Percentiles rank a stretch among this genome's conserved stretches.
phyloP scores from a whole-genome alignment of 2,329 filamentous ascomycete species.

The Alternaria sp. region DNA sequence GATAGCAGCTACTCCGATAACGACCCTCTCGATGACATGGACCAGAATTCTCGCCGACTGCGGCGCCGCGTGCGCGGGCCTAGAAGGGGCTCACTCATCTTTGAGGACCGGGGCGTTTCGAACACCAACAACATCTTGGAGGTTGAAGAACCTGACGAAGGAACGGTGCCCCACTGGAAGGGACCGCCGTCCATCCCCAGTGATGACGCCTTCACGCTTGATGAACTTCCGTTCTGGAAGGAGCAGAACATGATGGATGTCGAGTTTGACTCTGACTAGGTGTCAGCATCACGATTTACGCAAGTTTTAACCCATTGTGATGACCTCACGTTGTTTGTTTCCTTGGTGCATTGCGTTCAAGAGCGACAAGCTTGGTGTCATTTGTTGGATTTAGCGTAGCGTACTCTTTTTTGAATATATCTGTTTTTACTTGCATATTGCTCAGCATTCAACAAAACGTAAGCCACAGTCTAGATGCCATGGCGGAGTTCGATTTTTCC shows the following conservation, averaged over 20 bases:
- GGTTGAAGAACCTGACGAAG: slow-evolving; percentile 50
- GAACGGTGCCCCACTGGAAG: slow-evolving; percentile 39
- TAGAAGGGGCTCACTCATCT: slow-evolving; percentile 48
- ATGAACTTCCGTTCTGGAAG: slow-evolving; percentile 52
- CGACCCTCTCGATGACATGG: slow-evolving; percentile 53
- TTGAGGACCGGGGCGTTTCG: slow-evolving; percentile 52
- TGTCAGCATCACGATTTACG: not conserved
- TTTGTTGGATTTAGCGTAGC: slow-evolving; percentile 12
- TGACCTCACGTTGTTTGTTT: slow-evolving; percentile 2
- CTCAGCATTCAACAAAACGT: slow-evolving; percentile 5
- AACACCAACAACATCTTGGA: slow-evolving; percentile 50
- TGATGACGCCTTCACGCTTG: slow-evolving; percentile 51
- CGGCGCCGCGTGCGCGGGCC: slow-evolving; percentile 53
- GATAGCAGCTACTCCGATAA: slow-evolving; percentile 55
- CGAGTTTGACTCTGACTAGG: slow-evolving; percentile 37
- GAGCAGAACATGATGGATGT: slow-evolving; percentile 41
- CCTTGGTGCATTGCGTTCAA: slow-evolving; percentile 6
- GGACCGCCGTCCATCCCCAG: slow-evolving; percentile 51
- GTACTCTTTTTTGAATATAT: slow-evolving; percentile 8
- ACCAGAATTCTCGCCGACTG: slow-evolving; percentile 53
- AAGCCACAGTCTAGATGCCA: not conserved
- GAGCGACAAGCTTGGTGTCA: slow-evolving; percentile 13
- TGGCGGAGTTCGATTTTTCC: not conserved
- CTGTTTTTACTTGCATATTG: slow-evolving; percentile 14
- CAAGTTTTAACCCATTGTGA: not conserved